These are phyloP conservation scores for Benincasa hispida DNA, from an alignment of 306 rosid species.

Conservation along the genomic window DNA sequence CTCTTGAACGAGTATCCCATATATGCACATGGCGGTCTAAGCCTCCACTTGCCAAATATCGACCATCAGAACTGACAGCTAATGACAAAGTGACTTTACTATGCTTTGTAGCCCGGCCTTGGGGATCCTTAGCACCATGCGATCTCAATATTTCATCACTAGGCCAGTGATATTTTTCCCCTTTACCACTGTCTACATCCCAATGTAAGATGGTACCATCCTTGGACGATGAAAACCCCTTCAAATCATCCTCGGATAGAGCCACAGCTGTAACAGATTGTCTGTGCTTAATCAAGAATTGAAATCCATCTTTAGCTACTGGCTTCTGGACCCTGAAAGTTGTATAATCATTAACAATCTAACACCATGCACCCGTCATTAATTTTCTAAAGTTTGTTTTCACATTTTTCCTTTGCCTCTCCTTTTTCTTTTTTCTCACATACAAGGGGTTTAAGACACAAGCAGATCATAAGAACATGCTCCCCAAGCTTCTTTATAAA, in stretches of 20 bases:
- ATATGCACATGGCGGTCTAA: conserved; percentile 91
- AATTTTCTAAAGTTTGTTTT: not conserved
- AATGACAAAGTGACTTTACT: conserved; percentile 56
- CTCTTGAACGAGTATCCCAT: conserved; percentile 87
- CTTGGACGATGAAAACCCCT: conserved; percentile 90
- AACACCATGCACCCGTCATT: not conserved
- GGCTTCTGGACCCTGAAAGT: conserved; percentile 49
- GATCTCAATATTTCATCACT: conserved; percentile 42
- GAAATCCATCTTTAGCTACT: conserved; percentile 42
- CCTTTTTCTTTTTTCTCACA: not conserved
- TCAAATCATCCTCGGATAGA: conserved; percentile 65
- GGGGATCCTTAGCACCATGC: conserved; percentile 76
- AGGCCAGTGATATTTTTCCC: conserved; percentile 78
- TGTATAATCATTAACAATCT: not conserved
- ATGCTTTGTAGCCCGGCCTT: conserved; percentile 59
- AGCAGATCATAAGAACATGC: not conserved
- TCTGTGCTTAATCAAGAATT: conserved; percentile 52
- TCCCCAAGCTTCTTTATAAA: not conserved
- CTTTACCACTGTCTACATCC: conserved; percentile 77
- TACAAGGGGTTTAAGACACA: not conserved
- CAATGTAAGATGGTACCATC: conserved; percentile 76
- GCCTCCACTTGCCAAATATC: conserved; percentile 85
- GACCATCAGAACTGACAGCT: conserved; percentile 80
- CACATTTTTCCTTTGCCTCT: not conserved
- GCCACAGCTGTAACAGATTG: conserved; percentile 73